These are phyloP conservation scores for Diaporthe eres DNA, from an alignment of 2,329 filamentous ascomycete species.

Conservation along the genomic window DNA sequence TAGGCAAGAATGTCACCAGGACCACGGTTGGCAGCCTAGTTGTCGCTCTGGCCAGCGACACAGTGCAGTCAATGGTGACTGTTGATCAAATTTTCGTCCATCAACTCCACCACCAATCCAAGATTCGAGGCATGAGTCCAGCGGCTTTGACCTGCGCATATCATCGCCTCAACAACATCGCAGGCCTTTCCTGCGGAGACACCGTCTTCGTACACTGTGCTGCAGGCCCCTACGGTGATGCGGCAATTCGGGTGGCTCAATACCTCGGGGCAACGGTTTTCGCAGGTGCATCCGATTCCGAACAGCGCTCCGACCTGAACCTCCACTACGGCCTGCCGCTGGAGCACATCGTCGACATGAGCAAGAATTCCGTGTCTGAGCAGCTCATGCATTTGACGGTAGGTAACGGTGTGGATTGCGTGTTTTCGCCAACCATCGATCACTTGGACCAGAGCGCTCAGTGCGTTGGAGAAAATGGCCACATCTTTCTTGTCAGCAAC, in stretches of 20 bases:
- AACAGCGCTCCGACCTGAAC: slow-evolving; percentile 56
- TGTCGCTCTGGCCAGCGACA: slow-evolving; percentile 54
- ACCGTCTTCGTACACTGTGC: slow-evolving; percentile 61
- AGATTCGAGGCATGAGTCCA: slow-evolving; percentile 50
- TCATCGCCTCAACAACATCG: slow-evolving; percentile 56
- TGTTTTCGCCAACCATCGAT: slow-evolving; percentile 61
- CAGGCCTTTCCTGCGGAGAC: slow-evolving; percentile 47
- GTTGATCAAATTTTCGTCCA: slow-evolving; percentile 55
- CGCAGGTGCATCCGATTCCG: slow-evolving; percentile 53
- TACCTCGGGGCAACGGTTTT: slow-evolving; percentile 57
- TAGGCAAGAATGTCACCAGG: slow-evolving; percentile 45
- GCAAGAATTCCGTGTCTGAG: slow-evolving; percentile 35
- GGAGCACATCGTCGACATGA: slow-evolving; percentile 54
- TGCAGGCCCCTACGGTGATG: slow-evolving; percentile 59
- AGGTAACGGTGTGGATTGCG: slow-evolving; percentile 56
- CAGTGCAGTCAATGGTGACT: slow-evolving; percentile 53
- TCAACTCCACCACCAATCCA: slow-evolving; percentile 43
- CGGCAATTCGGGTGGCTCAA: slow-evolving; percentile 58
- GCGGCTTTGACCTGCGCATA: slow-evolving; percentile 58
- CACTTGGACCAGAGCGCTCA: slow-evolving; percentile 50
- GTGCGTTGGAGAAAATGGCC: slow-evolving; percentile 49
- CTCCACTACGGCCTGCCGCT: slow-evolving; percentile 51
- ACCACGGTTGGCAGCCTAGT: slow-evolving; percentile 59
- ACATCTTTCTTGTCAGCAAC: slow-evolving; percentile 37
- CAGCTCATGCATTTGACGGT: slow-evolving; percentile 51